Evolutionary conservation across 768 basidiomycete species (phyloP).

Genomic region (Termitomyces eurrhizus): DNA sequence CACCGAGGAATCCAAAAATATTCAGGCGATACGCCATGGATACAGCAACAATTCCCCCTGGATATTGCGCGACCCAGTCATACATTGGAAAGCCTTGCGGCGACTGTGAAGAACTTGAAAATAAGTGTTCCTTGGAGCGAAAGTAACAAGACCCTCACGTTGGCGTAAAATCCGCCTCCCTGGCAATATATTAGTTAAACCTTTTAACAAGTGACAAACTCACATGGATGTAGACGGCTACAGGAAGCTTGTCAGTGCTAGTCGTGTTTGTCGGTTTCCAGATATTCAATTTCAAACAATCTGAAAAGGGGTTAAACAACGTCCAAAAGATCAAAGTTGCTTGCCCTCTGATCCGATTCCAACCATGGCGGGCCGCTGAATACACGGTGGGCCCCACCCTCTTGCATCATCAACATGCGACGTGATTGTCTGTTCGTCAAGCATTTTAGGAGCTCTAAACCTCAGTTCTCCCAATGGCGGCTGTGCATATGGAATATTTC

Average conservation of each 20-base stretch:
- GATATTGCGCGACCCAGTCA: constrained; percentile 42
- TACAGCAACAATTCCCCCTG: constrained; percentile 28
- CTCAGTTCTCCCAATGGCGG: constrained; percentile 37
- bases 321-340: neutral
- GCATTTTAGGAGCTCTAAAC: constrained; percentile 31
- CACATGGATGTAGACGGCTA: constrained; percentile 41
- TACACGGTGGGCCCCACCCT: constrained; percentile 41
- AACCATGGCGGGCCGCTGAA: constrained; percentile 42
- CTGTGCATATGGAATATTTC: constrained; percentile 38
- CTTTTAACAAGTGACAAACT: neutral
- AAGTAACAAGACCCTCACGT: neutral
- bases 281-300: constrained; percentile 38
- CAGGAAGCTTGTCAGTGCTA: constrained; percentile 32
- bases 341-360: constrained; percentile 43
- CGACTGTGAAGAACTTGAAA: constrained; percentile 21
- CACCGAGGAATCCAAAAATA: constrained; percentile 26
- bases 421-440: constrained; percentile 27
- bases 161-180: constrained; percentile 3
- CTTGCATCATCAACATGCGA: constrained; percentile 34
- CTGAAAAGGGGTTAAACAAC: constrained; percentile 15
- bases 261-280: constrained; percentile 38
- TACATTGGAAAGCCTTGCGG: constrained; percentile 45
- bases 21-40: constrained; percentile 29
- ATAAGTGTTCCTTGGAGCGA: neutral
- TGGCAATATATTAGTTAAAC: neutral